Percentiles rank a stretch among this genome's conserved stretches.
These are phyloP conservation scores for Fusarium sp. DNA, from an alignment of 2,329 filamentous ascomycete genomes.

Conservation along the genomic window DNA sequence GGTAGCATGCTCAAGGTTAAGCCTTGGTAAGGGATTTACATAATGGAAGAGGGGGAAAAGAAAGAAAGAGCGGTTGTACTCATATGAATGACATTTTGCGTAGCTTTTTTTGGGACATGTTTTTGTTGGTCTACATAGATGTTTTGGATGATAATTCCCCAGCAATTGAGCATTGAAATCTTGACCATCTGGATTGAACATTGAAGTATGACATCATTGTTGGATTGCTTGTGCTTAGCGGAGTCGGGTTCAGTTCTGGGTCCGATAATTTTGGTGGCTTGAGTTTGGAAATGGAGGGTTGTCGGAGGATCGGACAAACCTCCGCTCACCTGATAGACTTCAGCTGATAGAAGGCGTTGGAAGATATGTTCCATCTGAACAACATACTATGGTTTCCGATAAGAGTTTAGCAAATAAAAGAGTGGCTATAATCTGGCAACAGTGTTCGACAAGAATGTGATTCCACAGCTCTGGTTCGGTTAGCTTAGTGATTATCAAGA, in stretches of 20 bases:
- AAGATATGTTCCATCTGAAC: accelerated
- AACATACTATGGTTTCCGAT: accelerated
- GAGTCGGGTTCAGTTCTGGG: not conserved
- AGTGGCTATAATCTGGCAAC: not conserved
- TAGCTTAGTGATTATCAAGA: accelerated
- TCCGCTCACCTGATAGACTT: not conserved
- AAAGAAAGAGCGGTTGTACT: constrained; percentile 14
- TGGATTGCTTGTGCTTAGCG: not conserved
- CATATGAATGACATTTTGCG: constrained; percentile 29
- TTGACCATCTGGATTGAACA: not conserved
- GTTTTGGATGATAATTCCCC: constrained; percentile 22
- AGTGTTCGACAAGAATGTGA: not conserved
- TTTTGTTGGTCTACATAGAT: constrained; percentile 24
- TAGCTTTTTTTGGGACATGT: constrained; percentile 10
- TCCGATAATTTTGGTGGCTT: not conserved
- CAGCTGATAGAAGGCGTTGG: not conserved
- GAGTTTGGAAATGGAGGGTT: not conserved
- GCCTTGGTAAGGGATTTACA: constrained; percentile 62
- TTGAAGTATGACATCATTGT: not conserved
- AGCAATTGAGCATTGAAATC: constrained; percentile 26
- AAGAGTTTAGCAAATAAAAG: not conserved
- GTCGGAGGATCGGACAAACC: not conserved
- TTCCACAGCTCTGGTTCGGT: accelerated
- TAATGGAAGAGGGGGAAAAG: not conserved
- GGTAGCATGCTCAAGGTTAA: constrained; percentile 87